Percentiles rank a stretch among this genome's conserved stretches.
Evolutionary conservation across 495 filamentous ascomycete genomes (phyloP).

Genomic region (Aspergillus sparsus): DNA sequence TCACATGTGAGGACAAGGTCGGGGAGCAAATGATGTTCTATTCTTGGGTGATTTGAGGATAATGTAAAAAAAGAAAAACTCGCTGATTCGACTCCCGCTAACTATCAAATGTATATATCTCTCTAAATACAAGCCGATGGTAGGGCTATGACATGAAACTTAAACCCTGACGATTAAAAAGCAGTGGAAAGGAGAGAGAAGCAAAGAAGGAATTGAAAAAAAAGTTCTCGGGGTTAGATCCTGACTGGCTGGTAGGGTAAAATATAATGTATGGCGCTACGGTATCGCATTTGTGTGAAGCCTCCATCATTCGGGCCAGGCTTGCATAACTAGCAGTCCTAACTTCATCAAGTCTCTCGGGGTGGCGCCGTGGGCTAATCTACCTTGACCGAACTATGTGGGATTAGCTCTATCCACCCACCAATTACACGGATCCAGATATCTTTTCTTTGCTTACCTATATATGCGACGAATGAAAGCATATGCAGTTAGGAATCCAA

Average conservation of each 20-base stretch:
- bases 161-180: constrained; percentile 1
- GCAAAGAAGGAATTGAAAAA: constrained; percentile 6
- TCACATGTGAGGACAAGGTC: neutral
- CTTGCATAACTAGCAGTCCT: neutral
- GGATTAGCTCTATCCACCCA: constrained; percentile 12
- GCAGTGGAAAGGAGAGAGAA: neutral
- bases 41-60: too few relatives aligned
- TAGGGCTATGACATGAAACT: neutral
- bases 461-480: constrained; percentile 89
- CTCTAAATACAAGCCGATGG: constrained; percentile 5
- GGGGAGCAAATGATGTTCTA: too few relatives aligned
- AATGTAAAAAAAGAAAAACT: neutral
- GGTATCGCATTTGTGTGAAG: too few relatives aligned
- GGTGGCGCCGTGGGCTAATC: constrained; percentile 28
- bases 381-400: constrained; percentile 43
- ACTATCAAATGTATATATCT: constrained; percentile 21
- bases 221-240: neutral
- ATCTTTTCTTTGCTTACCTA: constrained; percentile 55
- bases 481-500: constrained; percentile 87
- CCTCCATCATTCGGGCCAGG: too few relatives aligned
- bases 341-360: neutral
- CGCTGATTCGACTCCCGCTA: constrained; percentile 21
- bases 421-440: neutral
- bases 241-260: neutral
- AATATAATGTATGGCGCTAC: too few relatives aligned